Conservation (phyloP, 2,329 filamentous ascomycete species). For the Cadophora sp. region DNA sequence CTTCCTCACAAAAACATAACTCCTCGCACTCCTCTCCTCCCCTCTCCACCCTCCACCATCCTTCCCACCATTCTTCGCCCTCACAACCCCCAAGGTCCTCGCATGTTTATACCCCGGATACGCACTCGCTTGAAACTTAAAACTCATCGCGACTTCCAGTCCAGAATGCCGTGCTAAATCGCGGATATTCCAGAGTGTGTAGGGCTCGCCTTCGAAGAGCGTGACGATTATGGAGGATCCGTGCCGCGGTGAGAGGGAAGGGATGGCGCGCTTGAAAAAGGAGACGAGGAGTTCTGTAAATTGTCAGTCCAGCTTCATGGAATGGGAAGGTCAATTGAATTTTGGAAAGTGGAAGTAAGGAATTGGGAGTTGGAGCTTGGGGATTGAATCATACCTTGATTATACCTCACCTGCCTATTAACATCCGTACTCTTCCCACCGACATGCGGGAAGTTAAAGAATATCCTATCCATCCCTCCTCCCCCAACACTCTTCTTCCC, state of each 20-base stretch:
- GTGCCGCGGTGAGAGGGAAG: constrained; percentile 54
- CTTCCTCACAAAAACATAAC: constrained; percentile 67
- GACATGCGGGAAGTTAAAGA: constrained; percentile 98
- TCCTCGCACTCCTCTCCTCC: constrained; percentile 60
- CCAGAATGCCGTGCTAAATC: constrained; percentile 84
- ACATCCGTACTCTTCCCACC: constrained; percentile 92
- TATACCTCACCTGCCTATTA: constrained; percentile 91
- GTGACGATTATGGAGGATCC: constrained; percentile 76
- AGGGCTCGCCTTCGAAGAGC: constrained; percentile 91
- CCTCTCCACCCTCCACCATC: constrained; percentile 55
- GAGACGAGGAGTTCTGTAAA: constrained; percentile 66
- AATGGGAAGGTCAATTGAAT: neutral
- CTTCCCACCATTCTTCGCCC: constrained; percentile 53
- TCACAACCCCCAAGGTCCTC: constrained; percentile 72
- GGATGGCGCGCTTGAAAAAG: constrained; percentile 66
- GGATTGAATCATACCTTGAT: constrained; percentile 61
- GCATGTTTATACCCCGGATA: constrained; percentile 81
- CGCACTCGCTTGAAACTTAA: constrained; percentile 67
- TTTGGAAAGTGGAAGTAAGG: no score
- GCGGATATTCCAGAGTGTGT: constrained; percentile 92
- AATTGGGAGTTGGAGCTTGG: neutral
- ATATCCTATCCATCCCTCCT: constrained; percentile 71
- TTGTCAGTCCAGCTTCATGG: constrained; percentile 22
- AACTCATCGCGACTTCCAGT: constrained; percentile 73
- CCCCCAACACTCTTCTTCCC: constrained; percentile 22